Base-by-base conservation (phyloP, 306 rosid genomes). In the Benincasa hispida region DNA sequence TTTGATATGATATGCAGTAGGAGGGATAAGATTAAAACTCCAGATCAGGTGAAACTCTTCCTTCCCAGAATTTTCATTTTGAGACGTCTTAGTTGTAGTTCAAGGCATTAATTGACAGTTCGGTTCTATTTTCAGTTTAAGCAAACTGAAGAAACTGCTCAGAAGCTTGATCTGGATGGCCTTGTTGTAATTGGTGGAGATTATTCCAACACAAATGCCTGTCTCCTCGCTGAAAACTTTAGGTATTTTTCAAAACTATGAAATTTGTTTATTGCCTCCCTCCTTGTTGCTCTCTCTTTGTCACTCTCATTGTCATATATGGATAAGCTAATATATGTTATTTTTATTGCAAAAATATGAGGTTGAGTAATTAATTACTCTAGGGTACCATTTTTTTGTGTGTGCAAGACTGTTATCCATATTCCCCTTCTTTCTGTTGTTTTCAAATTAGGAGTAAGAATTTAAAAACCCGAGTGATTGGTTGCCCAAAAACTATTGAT, bases 1-100 rank as follows among this genome's bases (percentile, higher is more conserved):
- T 95, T 95, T 85, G 98, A 95, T 86, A 95, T 95, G 97, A 95
- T 95, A 63, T 80, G 96, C 76, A 95, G 99, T 83, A 98, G 99
- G 78, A 92, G 99, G 83, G 99, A 95, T 89, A 95, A 95, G 86
- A 95, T 95, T 83, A n/a, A n/a, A n/a, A n/a, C n/a, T n/a, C n/a
- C n/a, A n/a, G n/a, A n/a, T n/a, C n/a, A n/a, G n/a, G n/a, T n/a
- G 99, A 95, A 87, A 41, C 13, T 65, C 17, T 37, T 65, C 37
- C 72, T 65, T 63, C 30, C 72, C 9, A n/a, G 74, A 68, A 68
- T 41, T 68, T 41, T 5, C 21, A 30, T 24, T 24, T 2, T 68
- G 55, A 21, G 2, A 67, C 6, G 0, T 12, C 21, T 68, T 13
- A 22, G 1, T 17, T 22, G 5, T 68, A 68, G 7, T 41, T n/a